Conservation (phyloP, 2,329 filamentous ascomycete genomes). For the Colletotrichum noveboracense region DNA sequence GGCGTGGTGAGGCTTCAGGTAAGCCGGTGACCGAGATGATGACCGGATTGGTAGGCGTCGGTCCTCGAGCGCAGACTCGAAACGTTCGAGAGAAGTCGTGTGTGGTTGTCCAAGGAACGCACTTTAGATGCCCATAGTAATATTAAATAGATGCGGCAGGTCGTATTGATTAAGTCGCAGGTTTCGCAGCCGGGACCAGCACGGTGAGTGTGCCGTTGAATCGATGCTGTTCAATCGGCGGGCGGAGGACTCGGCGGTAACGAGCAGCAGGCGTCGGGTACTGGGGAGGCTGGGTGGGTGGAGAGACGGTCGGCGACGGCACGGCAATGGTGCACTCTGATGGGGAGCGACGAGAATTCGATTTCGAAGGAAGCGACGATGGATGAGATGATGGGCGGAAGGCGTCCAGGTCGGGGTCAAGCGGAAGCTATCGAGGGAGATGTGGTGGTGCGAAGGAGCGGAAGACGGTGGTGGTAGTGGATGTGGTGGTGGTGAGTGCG, state of each 20-base stretch:
- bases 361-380: conserved; percentile 2
- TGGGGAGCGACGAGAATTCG: not conserved
- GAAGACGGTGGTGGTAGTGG: not conserved
- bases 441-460: conserved; percentile 17
- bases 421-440: conserved; percentile 20
- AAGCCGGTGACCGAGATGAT: not conserved
- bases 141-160: not conserved
- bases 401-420: conserved; percentile 4
- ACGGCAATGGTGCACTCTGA: not conserved
- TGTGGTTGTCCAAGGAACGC: not conserved
- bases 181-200: not conserved
- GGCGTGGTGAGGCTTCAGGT: not conserved
- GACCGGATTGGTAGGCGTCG: not conserved
- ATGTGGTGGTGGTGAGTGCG: conserved; percentile 7
- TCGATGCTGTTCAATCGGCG: not conserved
- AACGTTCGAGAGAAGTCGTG: not conserved
- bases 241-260: conserved; percentile 6
- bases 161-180: not conserved
- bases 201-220: not conserved
- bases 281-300: not conserved
- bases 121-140: conserved; percentile 22
- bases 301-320: not conserved
- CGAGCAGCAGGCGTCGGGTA: not conserved
- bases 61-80: not conserved
- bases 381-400: conserved; percentile 4